phyloP scores from a whole-genome alignment of 2,329 filamentous ascomycete genomes.

The Phialemoniopsis sp. region DNA sequence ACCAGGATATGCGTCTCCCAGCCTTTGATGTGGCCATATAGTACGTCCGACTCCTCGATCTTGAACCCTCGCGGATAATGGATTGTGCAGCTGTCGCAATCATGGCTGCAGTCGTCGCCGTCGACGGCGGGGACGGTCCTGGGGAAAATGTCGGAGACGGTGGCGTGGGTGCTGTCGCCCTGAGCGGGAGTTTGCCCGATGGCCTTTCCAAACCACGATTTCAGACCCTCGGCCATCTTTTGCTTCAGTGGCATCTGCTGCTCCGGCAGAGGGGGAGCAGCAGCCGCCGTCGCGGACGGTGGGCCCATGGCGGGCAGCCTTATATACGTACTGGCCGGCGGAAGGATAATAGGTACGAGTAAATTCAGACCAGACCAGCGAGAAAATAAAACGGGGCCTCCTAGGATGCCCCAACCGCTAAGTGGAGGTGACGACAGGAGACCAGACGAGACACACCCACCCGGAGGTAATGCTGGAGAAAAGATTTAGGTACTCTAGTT shows the following conservation, averaged over 20 bases:
- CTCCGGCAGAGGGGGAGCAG: too few relatives aligned
- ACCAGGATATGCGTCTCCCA: constrained; percentile 90
- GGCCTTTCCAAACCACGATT: constrained; percentile 15
- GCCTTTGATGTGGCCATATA: constrained; percentile 82
- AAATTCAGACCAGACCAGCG: too few relatives aligned
- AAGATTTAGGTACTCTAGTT: too few relatives aligned
- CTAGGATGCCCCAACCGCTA: too few relatives aligned
- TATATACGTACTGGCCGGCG: too few relatives aligned
- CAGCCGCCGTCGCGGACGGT: too few relatives aligned
- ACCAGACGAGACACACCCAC: too few relatives aligned
- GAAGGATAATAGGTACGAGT: too few relatives aligned
- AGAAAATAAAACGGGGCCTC: too few relatives aligned
- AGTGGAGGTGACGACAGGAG: too few relatives aligned
- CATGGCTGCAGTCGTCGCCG: constrained; percentile 83
- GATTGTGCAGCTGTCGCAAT: constrained; percentile 78
- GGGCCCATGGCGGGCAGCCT: too few relatives aligned
- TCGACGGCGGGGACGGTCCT: constrained; percentile 72
- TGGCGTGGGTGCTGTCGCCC: constrained; percentile 16
- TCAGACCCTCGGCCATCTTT: constrained; percentile 39
- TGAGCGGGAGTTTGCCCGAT: constrained; percentile 17
- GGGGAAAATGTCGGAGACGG: constrained; percentile 58
- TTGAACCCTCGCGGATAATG: constrained; percentile 69
- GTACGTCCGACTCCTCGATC: constrained; percentile 70
- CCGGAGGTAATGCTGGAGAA: too few relatives aligned
- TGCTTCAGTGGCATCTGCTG: constrained; percentile 1